phyloP scores from a whole-genome alignment of 1,139 yeast species.

The Debaryomyces singareniensis region DNA sequence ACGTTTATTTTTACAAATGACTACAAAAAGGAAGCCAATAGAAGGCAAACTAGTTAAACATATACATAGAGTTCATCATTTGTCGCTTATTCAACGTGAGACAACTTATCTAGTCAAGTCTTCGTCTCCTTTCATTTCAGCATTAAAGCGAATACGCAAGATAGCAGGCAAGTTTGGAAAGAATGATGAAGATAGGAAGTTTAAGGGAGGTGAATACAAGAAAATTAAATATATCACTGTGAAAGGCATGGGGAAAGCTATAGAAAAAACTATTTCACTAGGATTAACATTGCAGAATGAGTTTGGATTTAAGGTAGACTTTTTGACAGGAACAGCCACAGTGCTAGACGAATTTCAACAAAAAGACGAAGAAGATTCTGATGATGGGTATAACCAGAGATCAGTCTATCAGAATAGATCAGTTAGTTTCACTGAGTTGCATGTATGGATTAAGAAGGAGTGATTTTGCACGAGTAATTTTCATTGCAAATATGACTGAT shows the following conservation, averaged over 20 bases:
- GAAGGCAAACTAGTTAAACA: slow-evolving; percentile 39
- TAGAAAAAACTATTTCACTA: slow-evolving; percentile 46
- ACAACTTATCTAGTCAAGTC: slow-evolving; percentile 51
- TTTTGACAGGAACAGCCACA: slow-evolving; percentile 51
- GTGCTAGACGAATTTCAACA: slow-evolving; percentile 55
- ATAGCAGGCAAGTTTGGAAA: slow-evolving; percentile 34
- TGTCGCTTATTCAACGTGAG: slow-evolving; percentile 30
- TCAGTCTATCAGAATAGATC: slow-evolving; percentile 41
- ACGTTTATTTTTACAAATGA: too few relatives aligned
- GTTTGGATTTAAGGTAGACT: slow-evolving; percentile 41
- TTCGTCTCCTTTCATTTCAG: slow-evolving; percentile 57
- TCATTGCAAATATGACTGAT: background rate
- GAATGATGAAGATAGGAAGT: slow-evolving; percentile 22
- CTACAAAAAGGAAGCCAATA: slow-evolving; percentile 7
- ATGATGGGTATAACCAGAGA: slow-evolving; percentile 11
- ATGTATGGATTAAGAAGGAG: slow-evolving; percentile 35
- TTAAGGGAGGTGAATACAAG: slow-evolving; percentile 32
- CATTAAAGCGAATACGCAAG: slow-evolving; percentile 50
- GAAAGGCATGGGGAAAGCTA: slow-evolving; percentile 66
- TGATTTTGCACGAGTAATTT: background rate
- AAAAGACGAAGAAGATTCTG: slow-evolving; percentile 2
- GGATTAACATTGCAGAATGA: slow-evolving; percentile 48
- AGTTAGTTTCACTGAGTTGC: slow-evolving; percentile 54
- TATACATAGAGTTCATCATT: slow-evolving; percentile 29
- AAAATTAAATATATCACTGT: slow-evolving; percentile 41